phyloP scores from a whole-genome alignment of 1,139 yeast genomes.

The Magnusiomyces suaveolens region DNA sequence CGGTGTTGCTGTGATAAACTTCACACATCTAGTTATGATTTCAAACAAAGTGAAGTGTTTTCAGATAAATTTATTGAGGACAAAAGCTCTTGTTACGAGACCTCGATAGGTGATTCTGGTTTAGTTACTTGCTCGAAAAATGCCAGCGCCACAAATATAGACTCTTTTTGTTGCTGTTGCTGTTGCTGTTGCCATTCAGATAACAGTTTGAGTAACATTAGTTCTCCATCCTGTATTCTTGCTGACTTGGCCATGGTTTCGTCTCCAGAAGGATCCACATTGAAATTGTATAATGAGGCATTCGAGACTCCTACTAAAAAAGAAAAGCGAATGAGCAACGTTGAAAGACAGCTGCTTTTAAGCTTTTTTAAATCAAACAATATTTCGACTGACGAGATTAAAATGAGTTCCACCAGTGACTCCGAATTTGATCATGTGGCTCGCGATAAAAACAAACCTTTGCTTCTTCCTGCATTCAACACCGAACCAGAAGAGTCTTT shows the following conservation, averaged over 20 bases:
- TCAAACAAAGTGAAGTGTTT: too few species aligned
- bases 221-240: not conserved
- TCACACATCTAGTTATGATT: not conserved
- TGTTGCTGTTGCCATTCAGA: not conserved
- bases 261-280: not conserved
- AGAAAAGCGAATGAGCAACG: not conserved
- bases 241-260: not conserved
- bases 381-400: not conserved
- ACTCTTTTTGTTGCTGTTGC: not conserved
- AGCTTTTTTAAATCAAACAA: not conserved
- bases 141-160: not conserved
- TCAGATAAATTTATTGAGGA: too few species aligned
- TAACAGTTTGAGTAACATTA: not conserved
- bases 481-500: not conserved
- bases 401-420: not conserved
- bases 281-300: constrained; percentile 7
- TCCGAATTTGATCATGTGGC: not conserved
- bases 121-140: too few species aligned
- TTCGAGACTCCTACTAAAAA: constrained; percentile 11
- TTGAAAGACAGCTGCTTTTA: not conserved
- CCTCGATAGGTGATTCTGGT: too few species aligned
- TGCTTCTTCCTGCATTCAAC: not conserved
- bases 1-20: not conserved
- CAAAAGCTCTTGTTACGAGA: too few species aligned
- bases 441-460: not conserved